Evolutionary conservation across 192 early-diverging fungal species (phyloP), one percentile per base, ranked within the genome.

Genomic region (Martensiomyces pterosporus): DNA sequence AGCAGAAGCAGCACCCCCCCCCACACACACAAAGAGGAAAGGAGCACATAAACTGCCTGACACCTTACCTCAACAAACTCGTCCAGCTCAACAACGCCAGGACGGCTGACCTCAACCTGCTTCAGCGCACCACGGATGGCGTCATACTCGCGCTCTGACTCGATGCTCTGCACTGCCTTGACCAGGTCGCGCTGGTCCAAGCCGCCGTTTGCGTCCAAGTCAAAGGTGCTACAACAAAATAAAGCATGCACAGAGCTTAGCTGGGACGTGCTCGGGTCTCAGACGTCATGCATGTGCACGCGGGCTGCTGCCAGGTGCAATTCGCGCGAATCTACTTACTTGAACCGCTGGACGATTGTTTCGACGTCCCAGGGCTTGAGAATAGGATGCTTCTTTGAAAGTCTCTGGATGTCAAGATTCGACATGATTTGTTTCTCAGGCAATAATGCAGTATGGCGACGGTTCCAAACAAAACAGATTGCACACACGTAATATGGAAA

Each of bases 61-160:
- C 2, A 23, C 15, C 60, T 70, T 78, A 82, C 84, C 68, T 87
- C 88, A 16, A 88, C 75, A 72, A 87, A 88, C 54, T 90, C 88
- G 56, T 90, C 88, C 10, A 84, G 67, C 54, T 88, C 86, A 39
- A 88, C 79, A 57, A 83, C 80, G 32, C 82, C 81, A 8, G 81
- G 77, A 10, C 82, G 74, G 56, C 79, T 85, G 43, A 80, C 79
- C 23, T 79, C 75, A 21, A 90, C 79, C 55, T 80, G 70, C 60
- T 85, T 85, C 32, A 88, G 63, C 18, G 80, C 81, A 9, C 65
- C 64, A 26, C 85, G 82, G 38, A 90, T 83, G 39, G 88, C 82
- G 54, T 90, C 88, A 55, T 90, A 90, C 49, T 76, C 69, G 46
- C 79, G 65, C 49, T 80, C 80, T 13, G 82, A 76, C 16, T 83